Conservation (phyloP, 2,329 filamentous ascomycete species). For the Zasmidium citrigriseum region DNA sequence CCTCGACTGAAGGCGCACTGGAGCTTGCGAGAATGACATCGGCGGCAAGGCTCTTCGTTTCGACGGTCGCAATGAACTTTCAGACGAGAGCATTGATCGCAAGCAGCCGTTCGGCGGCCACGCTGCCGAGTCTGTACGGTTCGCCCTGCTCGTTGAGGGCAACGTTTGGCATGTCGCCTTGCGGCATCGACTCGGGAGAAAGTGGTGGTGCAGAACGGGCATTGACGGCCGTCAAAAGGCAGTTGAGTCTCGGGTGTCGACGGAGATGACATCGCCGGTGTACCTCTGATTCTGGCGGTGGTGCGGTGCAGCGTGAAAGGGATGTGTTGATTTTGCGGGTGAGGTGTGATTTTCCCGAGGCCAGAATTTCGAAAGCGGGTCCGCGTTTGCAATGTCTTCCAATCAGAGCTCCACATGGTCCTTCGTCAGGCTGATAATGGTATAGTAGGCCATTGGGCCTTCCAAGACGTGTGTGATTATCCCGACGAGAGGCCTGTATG, state of each 20-base stretch:
- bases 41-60: conserved; percentile 5
- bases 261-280: not conserved
- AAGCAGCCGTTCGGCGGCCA: conserved; percentile 1
- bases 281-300: too few species aligned
- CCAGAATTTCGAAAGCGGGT: too few species aligned
- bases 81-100: conserved; percentile 7
- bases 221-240: not conserved
- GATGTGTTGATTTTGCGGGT: too few species aligned
- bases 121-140: not conserved
- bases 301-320: too few species aligned
- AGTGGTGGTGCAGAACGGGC: conserved; percentile 5
- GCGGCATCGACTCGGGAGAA: conserved; percentile 9
- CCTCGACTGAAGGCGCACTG: not conserved
- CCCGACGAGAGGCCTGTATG: not conserved
- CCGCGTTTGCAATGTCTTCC: too few species aligned
- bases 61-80: conserved; percentile 7
- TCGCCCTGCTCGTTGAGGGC: not conserved
- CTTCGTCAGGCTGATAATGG: not conserved
- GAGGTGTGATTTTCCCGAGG: too few species aligned
- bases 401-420: too few species aligned
- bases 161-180: conserved; percentile 8
- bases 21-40: conserved; percentile 23
- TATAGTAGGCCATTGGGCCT: not conserved
- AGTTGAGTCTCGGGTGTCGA: not conserved
- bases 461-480: not conserved